These are phyloP conservation scores for Canna indica DNA, from an alignment of 176 grass and related monocot species.

Conservation along the genomic window DNA sequence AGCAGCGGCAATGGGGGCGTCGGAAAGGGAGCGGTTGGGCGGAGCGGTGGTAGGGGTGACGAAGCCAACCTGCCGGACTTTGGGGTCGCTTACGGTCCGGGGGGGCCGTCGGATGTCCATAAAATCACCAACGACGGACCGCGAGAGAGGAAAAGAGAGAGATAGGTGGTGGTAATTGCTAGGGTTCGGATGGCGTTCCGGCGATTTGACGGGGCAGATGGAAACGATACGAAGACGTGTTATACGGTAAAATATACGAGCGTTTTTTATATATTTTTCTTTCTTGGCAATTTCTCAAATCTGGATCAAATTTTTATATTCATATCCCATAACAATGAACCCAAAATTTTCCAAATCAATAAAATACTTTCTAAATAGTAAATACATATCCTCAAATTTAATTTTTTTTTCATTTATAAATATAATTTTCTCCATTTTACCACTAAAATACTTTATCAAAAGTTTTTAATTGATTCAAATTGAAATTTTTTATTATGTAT, in stretches of 20 bases:
- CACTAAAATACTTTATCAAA: too few relatives aligned
- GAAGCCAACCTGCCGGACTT: conserved; percentile 80
- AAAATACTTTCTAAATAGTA: too few relatives aligned
- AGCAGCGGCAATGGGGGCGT: conserved; percentile 11
- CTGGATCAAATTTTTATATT: too few relatives aligned
- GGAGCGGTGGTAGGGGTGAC: conserved; percentile 41
- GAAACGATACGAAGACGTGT: neutral
- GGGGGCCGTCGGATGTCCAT: conserved; percentile 65
- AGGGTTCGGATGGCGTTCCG: neutral
- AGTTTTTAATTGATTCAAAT: too few relatives aligned
- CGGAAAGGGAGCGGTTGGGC: conserved; percentile 17
- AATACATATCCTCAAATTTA: too few relatives aligned
- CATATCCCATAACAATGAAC: too few relatives aligned
- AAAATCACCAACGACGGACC: conserved; percentile 1
- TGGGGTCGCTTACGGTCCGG: conserved; percentile 54
- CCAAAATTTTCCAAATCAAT: too few relatives aligned
- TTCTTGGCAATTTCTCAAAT: too few relatives aligned
- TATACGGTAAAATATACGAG: neutral
- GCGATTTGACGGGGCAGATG: neutral
- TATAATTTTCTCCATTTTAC: too few relatives aligned
- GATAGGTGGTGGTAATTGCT: neutral
- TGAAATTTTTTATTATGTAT: too few relatives aligned
- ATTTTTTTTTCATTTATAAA: too few relatives aligned
- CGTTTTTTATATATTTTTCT: neutral
- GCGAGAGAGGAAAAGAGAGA: neutral